phyloP scores from a whole-genome alignment of 768 basidiomycete genomes.

The Rubroboletus pulcherrimus region DNA sequence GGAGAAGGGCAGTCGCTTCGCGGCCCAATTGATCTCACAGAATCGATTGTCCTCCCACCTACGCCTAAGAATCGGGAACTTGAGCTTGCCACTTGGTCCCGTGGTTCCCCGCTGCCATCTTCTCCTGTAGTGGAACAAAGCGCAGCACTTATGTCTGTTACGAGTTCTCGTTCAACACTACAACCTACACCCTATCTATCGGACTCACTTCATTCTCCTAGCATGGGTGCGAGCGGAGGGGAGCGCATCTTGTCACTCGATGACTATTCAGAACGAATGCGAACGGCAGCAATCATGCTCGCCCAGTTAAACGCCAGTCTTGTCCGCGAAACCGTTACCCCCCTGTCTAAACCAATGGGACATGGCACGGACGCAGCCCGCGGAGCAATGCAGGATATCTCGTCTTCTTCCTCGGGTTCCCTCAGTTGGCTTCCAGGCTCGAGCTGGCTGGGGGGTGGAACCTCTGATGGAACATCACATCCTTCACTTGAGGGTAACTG shows the following conservation, averaged over 20 bases:
- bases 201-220: slow-evolving; percentile 5
- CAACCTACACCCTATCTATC: neutral
- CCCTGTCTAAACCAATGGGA: slow-evolving; percentile 13
- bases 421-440: slow-evolving; percentile 55
- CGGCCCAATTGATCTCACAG: slow-evolving; percentile 74
- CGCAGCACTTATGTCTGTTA: slow-evolving; percentile 15
- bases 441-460: slow-evolving; percentile 41
- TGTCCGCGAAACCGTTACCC: slow-evolving; percentile 48
- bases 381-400: slow-evolving; percentile 8
- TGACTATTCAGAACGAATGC: slow-evolving; percentile 98
- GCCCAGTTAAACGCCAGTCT: slow-evolving; percentile 89
- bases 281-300: slow-evolving; percentile 97
- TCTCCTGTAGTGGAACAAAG: slow-evolving; percentile 43
- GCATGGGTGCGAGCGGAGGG: neutral
- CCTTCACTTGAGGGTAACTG: slow-evolving; percentile 28
- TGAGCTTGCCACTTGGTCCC: slow-evolving; percentile 82
- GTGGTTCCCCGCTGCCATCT: slow-evolving; percentile 44
- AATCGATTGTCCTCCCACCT: slow-evolving; percentile 78
- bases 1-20: slow-evolving; percentile 73
- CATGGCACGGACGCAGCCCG: slow-evolving; percentile 1
- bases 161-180: slow-evolving; percentile 5
- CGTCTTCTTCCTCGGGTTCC: slow-evolving; percentile 25
- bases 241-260: slow-evolving; percentile 68
- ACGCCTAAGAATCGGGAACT: slow-evolving; percentile 86
- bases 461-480: slow-evolving; percentile 25